Conservation (phyloP, 177 flowering plant genomes). For the Vitis hybrid region DNA sequence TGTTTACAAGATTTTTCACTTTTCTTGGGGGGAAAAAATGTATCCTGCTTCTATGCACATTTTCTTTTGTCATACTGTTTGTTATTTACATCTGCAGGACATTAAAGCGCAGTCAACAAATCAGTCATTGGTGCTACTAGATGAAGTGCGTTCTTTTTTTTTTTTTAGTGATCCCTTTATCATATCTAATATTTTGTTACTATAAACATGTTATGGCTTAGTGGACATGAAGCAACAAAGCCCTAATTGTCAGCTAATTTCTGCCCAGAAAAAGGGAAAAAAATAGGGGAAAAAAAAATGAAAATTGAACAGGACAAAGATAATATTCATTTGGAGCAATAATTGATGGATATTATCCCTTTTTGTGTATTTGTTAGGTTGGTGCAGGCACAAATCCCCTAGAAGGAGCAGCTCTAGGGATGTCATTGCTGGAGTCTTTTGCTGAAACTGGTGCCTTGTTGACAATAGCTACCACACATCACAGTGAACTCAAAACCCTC, state of each 20-base stretch:
- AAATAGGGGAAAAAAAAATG: not conserved
- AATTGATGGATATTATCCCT: not conserved
- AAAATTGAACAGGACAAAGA: not conserved
- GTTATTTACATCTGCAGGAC: conserved; percentile 44
- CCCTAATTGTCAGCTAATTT: not conserved
- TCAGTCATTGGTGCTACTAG: conserved; percentile 81
- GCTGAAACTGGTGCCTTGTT: conserved; percentile 69
- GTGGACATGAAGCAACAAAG: not conserved
- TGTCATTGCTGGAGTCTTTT: conserved; percentile 89
- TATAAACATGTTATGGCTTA: not conserved
- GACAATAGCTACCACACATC: conserved; percentile 95
- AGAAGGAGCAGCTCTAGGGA: conserved; percentile 97
- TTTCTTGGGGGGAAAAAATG: too few relatives aligned
- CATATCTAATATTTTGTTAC: not conserved
- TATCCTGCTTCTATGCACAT: too few relatives aligned
- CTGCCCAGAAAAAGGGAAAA: not conserved
- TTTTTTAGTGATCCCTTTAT: not conserved
- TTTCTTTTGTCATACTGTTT: not conserved
- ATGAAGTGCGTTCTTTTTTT: conserved; percentile 66
- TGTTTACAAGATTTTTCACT: too few relatives aligned
- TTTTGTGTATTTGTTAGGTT: conserved; percentile 44
- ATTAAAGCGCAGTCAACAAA: conserved; percentile 67
- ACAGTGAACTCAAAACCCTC: conserved; percentile 92
- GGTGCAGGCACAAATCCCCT: conserved; percentile 99
- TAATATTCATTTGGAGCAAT: not conserved